Base-by-base conservation (phyloP, 306 rosid genomes). In the Senna tora region DNA sequence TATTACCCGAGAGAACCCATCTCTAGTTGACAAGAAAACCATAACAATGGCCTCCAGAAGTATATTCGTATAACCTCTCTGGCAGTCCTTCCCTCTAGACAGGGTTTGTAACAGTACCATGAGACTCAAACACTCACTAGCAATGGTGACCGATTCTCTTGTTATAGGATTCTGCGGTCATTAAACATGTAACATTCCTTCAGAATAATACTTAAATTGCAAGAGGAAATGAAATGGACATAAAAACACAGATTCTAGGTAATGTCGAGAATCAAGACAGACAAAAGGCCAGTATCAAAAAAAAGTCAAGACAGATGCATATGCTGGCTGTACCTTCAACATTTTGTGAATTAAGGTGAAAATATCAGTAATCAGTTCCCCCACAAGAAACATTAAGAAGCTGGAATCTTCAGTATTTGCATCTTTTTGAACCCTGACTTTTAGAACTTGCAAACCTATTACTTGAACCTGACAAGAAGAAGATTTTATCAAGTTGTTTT, bases 361-460 rank as follows among this genome's bases (percentile, higher is more conserved):
- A 80, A 91, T 71, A 76, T 86, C 91, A 13, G 65, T 17, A 32
- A 87, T 73, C 63, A 84, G 85, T 81, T 94, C 98, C 66, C 94
- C 98, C 74, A 75, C 87, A 70, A 94, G 82, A 69, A 89, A 86
- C 82, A 87, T 68, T 71, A 85, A 54, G 76, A 87, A 87, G 69
- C 81, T 56, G 52, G 69, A 76, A 59, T 89, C 96, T 46, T 89
- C 96, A 16, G 43, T 69, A 84, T 52, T 76, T 50, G 79, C 77
- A 61, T 75, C 64, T 83, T 36, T 94, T 69, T 89, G 97, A 30
- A 90, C 75, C 82, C 82, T 79, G 67, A 80, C 75, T 71, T 86
- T 94, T 34, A 94, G 87, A 81, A 89, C 89, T 87, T 89, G 96
- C 80, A 94, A 77, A 57, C 95, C 96, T 71, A 89, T 86, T 71